These are phyloP conservation scores for Curvularia spicifera DNA, from an alignment of 2,329 filamentous ascomycete species.

Conservation along the genomic window DNA sequence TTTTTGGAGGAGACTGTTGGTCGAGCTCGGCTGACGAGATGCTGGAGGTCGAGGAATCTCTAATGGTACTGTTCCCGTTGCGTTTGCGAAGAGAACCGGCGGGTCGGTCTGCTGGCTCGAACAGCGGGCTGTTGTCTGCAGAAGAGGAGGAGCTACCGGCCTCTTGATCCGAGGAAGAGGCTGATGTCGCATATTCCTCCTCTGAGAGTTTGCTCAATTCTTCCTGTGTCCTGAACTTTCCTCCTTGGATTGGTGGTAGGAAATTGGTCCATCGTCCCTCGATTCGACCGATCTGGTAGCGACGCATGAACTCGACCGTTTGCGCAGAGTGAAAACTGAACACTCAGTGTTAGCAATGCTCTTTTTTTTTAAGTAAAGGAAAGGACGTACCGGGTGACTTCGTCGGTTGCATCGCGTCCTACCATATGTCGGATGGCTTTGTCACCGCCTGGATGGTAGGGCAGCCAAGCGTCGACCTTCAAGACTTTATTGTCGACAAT, in stretches of 20 bases:
- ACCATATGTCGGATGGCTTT: slow-evolving; percentile 94
- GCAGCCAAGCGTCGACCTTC: slow-evolving; percentile 86
- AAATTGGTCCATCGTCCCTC: slow-evolving; percentile 88
- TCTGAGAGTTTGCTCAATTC: slow-evolving; percentile 48
- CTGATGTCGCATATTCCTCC: slow-evolving; percentile 33
- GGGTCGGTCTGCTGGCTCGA: slow-evolving; percentile 59
- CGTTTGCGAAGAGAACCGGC: slow-evolving; percentile 46
- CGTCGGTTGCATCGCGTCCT: slow-evolving; percentile 90
- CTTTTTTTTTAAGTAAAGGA: not conserved
- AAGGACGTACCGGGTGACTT: slow-evolving; percentile 80
- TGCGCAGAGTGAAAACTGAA: slow-evolving; percentile 80
- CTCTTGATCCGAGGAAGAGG: slow-evolving; percentile 35
- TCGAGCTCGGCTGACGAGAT: slow-evolving; percentile 60
- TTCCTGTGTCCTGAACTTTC: slow-evolving; percentile 68
- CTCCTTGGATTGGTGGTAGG: slow-evolving; percentile 88
- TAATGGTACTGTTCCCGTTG: slow-evolving; percentile 45
- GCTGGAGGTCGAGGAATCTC: slow-evolving; percentile 65
- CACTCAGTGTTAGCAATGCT: slow-evolving; percentile 13
- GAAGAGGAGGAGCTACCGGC: slow-evolving; percentile 56
- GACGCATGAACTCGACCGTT: slow-evolving; percentile 76
- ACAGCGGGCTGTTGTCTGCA: slow-evolving; percentile 63
- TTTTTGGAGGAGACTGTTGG: slow-evolving; percentile 49
- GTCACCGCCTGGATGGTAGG: slow-evolving; percentile 89
- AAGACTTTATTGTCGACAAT: slow-evolving; percentile 82
- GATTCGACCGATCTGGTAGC: slow-evolving; percentile 82